Evolutionary conservation across 1,284 basidiomycete species (phyloP).

Genomic region (Ustilago loliicola): DNA sequence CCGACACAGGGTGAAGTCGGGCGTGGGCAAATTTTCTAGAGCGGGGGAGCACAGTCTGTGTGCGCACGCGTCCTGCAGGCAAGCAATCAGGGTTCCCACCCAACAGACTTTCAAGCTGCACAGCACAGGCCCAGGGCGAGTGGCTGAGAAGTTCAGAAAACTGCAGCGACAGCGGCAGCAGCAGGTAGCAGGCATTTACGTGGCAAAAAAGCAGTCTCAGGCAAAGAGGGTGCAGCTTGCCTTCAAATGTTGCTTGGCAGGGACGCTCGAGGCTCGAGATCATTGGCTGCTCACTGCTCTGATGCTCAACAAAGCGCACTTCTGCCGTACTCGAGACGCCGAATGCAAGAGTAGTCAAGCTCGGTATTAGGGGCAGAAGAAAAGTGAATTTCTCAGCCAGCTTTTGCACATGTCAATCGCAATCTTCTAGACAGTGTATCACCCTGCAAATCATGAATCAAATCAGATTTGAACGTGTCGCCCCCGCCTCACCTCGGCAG

Average conservation of each 20-base stretch:
- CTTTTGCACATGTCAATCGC: conserved; percentile 9
- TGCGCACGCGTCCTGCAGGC: background rate
- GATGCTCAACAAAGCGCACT: conserved; percentile 5
- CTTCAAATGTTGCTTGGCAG: background rate
- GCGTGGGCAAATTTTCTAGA: conserved; percentile 4
- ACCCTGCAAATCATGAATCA: background rate
- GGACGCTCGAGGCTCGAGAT: background rate
- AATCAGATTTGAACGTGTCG: background rate
- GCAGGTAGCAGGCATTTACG: background rate
- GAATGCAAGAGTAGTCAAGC: background rate
- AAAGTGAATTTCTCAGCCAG: background rate
- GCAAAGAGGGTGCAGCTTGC: background rate
- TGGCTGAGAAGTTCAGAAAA: conserved; percentile 4
- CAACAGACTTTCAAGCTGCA: background rate
- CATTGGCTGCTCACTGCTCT: conserved; percentile 6
- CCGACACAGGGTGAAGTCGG: background rate
- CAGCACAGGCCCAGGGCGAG: background rate
- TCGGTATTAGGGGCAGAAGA: background rate
- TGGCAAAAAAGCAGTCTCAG: background rate
- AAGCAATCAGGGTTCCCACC: background rate
- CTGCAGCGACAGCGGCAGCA: background rate
- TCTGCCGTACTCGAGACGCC: background rate
- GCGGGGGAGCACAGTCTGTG: background rate
- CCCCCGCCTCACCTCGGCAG: conserved; percentile 4
- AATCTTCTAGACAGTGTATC: conserved; percentile 1